Base-by-base conservation (phyloP, 345 rosid species). In the Syzygium oleosum region DNA sequence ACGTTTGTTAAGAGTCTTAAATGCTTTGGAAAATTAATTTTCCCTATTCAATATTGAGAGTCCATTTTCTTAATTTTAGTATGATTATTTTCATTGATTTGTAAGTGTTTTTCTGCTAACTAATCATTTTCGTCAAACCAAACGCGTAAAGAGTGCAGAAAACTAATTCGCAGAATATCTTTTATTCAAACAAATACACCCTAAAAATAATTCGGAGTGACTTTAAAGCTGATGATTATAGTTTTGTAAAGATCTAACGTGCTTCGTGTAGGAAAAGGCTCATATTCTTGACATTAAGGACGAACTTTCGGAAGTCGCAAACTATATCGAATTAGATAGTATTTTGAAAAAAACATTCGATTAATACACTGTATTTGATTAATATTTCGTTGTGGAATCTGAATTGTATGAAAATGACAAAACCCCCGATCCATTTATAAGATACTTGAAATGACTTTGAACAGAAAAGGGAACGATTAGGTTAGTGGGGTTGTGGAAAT, bases 281-380 rank as follows among this genome's bases (percentile, higher is more conserved):
- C 11, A 1, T 7, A 16, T 65, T 65, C 41, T 3, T 7, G 7
- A 29, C 4, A 38, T 1, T 0, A 11, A 65, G 0, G 19, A 65
- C 11, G 4, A 8, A 31, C 6, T 8, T 2, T 31, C 11, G 10
- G 16, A 29, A 5, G 0, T 31, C 2, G 12, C 6, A 1, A 4
- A 1, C 38, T 31, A 16, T 1, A 29, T 29, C 0, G 3, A 63
- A 63, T 29, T 6, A 63, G 41, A 29, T 14, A 7, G 16, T 7
- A 63, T 29, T 63, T 29, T 0, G 0, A 7, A 29, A 15, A 1
- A 0, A 14, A 5, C n/a, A 16, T 15, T 14, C 29, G 77, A 63
- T 65, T 31, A 31, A 31, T 52, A 52, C 14, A 17, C 17, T 1
- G 16, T 13, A 16, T 53, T 21, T 53, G 17, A 53, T 53, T 17